phyloP scores from a whole-genome alignment of 371 early-diverging fungal genomes.

The Blastocladiella emersonii region DNA sequence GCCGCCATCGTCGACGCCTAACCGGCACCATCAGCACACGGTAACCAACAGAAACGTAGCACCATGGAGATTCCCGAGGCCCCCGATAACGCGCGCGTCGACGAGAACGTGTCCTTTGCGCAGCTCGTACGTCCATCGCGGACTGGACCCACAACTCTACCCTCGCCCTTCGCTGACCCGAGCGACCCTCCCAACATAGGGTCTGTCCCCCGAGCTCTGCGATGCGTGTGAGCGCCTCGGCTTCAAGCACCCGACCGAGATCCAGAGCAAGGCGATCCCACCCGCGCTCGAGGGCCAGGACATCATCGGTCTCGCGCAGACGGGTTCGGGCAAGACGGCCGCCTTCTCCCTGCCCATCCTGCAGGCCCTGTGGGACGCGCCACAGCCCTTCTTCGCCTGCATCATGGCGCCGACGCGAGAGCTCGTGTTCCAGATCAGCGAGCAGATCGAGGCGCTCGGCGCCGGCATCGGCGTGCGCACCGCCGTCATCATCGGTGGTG shows the following conservation, averaged over 20 bases:
- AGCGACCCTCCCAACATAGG: slow-evolving; percentile 22
- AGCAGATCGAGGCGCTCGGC: slow-evolving; percentile 86
- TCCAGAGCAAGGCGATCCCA: slow-evolving; percentile 82
- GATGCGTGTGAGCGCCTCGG: slow-evolving; percentile 78
- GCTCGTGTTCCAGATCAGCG: slow-evolving; percentile 87
- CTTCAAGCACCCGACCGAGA: slow-evolving; percentile 84
- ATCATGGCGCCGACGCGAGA: slow-evolving; percentile 98
- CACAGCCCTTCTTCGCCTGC: slow-evolving; percentile 81
- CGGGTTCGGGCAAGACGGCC: slow-evolving; percentile 97
- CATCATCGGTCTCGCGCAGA: slow-evolving; percentile 93
- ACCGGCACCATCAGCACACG: not conserved
- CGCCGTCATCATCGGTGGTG: slow-evolving; percentile 92
- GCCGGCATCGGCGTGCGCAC: slow-evolving; percentile 82
- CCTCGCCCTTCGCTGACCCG: no score
- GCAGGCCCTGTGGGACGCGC: slow-evolving; percentile 77
- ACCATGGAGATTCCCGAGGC: slow-evolving; percentile 2
- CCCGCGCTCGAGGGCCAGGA: slow-evolving; percentile 74
- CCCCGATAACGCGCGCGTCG: not conserved
- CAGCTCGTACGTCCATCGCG: not conserved
- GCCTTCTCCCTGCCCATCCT: slow-evolving; percentile 94
- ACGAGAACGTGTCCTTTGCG: not conserved
- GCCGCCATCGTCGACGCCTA: no score
- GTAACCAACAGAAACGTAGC: no score
- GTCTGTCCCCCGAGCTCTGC: slow-evolving; percentile 67
- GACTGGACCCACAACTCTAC: no score